Base-by-base conservation (phyloP, 2,329 filamentous ascomycete species). In the Penicillium sp. region DNA sequence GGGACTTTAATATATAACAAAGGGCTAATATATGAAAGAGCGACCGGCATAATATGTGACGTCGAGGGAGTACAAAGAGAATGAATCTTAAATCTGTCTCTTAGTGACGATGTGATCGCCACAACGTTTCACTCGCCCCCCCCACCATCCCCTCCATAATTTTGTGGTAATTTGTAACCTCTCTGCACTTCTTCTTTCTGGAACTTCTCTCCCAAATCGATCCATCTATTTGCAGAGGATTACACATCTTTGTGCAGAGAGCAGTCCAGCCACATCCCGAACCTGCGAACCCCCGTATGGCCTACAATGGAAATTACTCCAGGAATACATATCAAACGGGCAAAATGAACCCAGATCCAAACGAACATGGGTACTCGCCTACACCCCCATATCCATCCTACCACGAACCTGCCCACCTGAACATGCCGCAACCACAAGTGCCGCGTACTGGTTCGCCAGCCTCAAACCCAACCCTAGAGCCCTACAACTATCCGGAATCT, bases 221-320 rank as follows among this genome's bases (percentile, higher is more conserved):
- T 12, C 12, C 12, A n/a, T 12, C 21, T 19, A 10, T 23, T 31
- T 42, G 5, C 29, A 8, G 3, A 13, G 17, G 25, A 25, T 9
- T 29, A 35, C 21, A 29, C 23, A 4, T 42, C 38, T 43, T 42
- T 43, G 52, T 35, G 23, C 13, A 27, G 17, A 49, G 7, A 48
- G 3, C 19, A 23, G 13, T 15, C 13, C 29, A 35, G 19, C 44
- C 29, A 29, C 2, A 25, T 31, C 42, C 42, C 15, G 12, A 23
- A 13, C 12, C n/a, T 13, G 33, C 51, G 48, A 35, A 27, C 27
- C 25, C 47, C 47, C 38, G 49, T 27, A 79, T 78, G 75, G 75
- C 77, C 52, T 78, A 79, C 70, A 73, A 79, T 69, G 72, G 71
- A 57, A 77, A 76, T 61, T 73, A 73, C 64, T 53, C 68, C 54